phyloP scores from a whole-genome alignment of 192 early-diverging fungal species.

The Umbelopsis sp. region DNA sequence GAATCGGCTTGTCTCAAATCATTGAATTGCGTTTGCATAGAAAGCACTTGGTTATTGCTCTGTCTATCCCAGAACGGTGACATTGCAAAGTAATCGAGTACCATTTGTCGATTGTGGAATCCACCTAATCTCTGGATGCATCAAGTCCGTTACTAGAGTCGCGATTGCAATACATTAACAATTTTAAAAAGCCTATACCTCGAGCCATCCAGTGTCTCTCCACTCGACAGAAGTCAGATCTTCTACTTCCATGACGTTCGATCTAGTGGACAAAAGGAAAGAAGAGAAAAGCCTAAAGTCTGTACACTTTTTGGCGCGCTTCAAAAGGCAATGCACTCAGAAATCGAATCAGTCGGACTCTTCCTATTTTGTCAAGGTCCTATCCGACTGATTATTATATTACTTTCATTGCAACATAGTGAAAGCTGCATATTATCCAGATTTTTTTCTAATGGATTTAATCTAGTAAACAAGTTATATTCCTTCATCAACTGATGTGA shows the following conservation, averaged over 20 bases:
- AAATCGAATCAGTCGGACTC: too few relatives aligned
- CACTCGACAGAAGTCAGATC: slow-evolving; percentile 65
- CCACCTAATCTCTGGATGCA: slow-evolving; percentile 60
- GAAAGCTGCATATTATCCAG: too few relatives aligned
- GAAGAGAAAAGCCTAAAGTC: too few relatives aligned
- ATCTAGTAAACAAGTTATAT: too few relatives aligned
- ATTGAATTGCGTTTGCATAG: slow-evolving; percentile 85
- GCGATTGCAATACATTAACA: background rate
- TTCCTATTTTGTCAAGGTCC: too few relatives aligned
- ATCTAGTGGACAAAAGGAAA: background rate
- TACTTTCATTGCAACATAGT: too few relatives aligned
- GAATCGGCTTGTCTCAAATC: slow-evolving; percentile 58
- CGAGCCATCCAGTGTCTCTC: slow-evolving; percentile 63
- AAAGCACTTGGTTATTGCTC: slow-evolving; percentile 76
- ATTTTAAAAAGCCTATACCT: slow-evolving; percentile 22
- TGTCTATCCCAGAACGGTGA: slow-evolving; percentile 83
- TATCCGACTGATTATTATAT: too few relatives aligned
- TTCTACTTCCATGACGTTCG: slow-evolving; percentile 14
- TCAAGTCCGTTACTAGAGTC: too few relatives aligned
- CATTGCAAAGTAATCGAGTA: slow-evolving; percentile 78
- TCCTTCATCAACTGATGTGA: too few relatives aligned
- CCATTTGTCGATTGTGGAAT: slow-evolving; percentile 68
- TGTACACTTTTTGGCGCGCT: too few relatives aligned
- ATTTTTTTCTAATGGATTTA: too few relatives aligned
- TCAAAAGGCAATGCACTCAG: too few relatives aligned